Conservation (phyloP, 805 yeast genomes). For the Citeromyces nyonsensis region DNA sequence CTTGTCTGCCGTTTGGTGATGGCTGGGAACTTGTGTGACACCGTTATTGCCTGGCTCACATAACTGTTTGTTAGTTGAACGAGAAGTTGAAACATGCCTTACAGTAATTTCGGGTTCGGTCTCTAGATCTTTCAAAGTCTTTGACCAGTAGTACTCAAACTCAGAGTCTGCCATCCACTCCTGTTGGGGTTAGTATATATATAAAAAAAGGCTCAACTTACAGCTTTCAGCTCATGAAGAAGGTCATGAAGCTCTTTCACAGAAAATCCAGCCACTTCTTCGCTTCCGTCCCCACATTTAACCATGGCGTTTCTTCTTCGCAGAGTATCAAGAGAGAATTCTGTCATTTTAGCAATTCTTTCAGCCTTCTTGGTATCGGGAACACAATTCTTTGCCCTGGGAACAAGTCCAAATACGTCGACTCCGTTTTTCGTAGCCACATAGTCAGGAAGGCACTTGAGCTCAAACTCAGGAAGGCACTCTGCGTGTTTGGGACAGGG, state of each 20-base stretch:
- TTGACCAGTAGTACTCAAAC: conserved; percentile 61
- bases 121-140: conserved; percentile 44
- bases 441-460: conserved; percentile 63
- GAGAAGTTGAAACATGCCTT: conserved; percentile 22
- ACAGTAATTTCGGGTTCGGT: conserved; percentile 57
- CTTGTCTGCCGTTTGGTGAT: not conserved
- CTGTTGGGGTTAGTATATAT: conserved; percentile 26
- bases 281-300: conserved; percentile 16
- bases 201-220: conserved; percentile 19
- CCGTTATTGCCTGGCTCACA: conserved; percentile 15
- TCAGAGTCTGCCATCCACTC: conserved; percentile 40
- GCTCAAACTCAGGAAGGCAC: conserved; percentile 43
- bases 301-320: conserved; percentile 52
- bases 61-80: conserved; percentile 4
- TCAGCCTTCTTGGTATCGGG: conserved; percentile 63
- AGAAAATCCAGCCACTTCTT: conserved; percentile 21
- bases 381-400: conserved; percentile 50
- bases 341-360: conserved; percentile 46
- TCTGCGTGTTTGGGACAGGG: conserved; percentile 73
- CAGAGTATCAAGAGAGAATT: conserved; percentile 49
- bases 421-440: conserved; percentile 35
- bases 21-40: conserved; percentile 20
- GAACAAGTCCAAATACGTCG: conserved; percentile 38
- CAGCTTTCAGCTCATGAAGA: conserved; percentile 40
- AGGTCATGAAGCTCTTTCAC: conserved; percentile 54